Base-by-base conservation (phyloP, 2,329 filamentous ascomycete genomes). In the Dissoconium aciculare region DNA sequence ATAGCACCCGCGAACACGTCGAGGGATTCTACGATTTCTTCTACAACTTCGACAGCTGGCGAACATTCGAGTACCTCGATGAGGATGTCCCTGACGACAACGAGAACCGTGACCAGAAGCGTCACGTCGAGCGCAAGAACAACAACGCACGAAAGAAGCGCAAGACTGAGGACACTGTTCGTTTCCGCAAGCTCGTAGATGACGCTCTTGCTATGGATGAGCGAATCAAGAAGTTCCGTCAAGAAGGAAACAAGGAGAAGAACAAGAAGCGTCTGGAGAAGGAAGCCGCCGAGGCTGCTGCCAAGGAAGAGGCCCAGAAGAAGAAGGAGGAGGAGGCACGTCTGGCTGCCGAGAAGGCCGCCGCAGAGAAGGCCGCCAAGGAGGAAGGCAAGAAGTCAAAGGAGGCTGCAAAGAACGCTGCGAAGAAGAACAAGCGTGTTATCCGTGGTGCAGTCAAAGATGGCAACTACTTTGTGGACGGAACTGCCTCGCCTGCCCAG, bases 361-460 rank as follows among this genome's bases (percentile, higher is more conserved):
- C 79, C 46, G 69, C 76, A 25, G 82, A 84, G 42, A 95, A 95
- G 69, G 70, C 67, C 4, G 75, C 83, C 35, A 80, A 79, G 45
- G 84, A 87, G 45, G 70, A 78, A 41, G 64, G 64, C 51, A 98
- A 95, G 74, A 98, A 98, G 71, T 78, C 80, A 38, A 98, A 95
- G 68, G 89, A 98, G 62, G 87, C 87, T 2, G 89, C 89, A 35
- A 98, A 98, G 75, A 94, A 84, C 53, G 89, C 89, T 10, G 79
- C 89, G 50, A 98, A 98, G 79, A 98, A 98, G 80, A 98, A 98
- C 73, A 94, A 94, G 73, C 83, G 89, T 67, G 79, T 95, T 28
- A 75, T 98, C 48, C 84, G 91, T 59, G 76, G 74, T 39, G 84
- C 81, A 43, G 80, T 87, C 60, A 98, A 98, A 70, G 89, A 98